Percentiles rank a stretch among this genome's conserved stretches.
These are phyloP conservation scores for Phytophthora cryptogea DNA, from an alignment of 352 stramenopile genomes.

Conservation along the genomic window DNA sequence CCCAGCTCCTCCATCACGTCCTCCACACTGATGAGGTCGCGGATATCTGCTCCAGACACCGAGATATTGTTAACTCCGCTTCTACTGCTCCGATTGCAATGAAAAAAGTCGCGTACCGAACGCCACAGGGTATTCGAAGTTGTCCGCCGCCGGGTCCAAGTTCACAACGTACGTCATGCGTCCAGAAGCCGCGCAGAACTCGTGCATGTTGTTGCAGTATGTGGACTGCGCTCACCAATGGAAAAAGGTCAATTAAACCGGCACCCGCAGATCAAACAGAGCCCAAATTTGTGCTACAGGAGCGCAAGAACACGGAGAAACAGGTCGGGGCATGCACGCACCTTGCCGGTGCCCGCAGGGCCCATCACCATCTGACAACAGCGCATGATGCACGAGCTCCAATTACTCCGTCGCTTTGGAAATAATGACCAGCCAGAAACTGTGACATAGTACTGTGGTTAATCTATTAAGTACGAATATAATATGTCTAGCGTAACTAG, in stretches of 20 bases:
- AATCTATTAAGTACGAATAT: conserved; percentile 12
- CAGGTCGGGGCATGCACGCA: conserved; percentile 21
- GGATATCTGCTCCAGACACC: conserved; percentile 76
- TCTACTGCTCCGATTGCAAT: conserved; percentile 14
- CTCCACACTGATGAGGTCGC: conserved; percentile 95
- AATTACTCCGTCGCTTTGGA: conserved; percentile 18
- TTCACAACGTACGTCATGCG: conserved; percentile 96
- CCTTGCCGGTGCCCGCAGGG: conserved; percentile 91
- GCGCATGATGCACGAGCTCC: conserved; percentile 58
- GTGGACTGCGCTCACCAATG: conserved; percentile 65
- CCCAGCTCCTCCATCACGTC: conserved; percentile 97
- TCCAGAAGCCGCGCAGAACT: conserved; percentile 85
- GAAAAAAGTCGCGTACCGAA: conserved; percentile 69
- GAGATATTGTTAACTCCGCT: conserved; percentile 11
- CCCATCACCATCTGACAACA: conserved; percentile 93
- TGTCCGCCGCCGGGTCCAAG: conserved; percentile 94
- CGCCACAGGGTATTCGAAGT: conserved; percentile 88
- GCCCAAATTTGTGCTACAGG: conserved; percentile 16
- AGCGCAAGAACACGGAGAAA: neutral
- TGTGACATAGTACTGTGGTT: conserved; percentile 6
- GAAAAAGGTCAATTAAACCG: conserved; percentile 16
- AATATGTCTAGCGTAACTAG: no score
- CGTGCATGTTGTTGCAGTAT: conserved; percentile 94
- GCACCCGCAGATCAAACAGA: conserved; percentile 8
- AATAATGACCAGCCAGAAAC: conserved; percentile 25